These are phyloP conservation scores for Moesziomyces sp. DNA, from an alignment of 1,284 basidiomycete genomes.

Conservation along the genomic window DNA sequence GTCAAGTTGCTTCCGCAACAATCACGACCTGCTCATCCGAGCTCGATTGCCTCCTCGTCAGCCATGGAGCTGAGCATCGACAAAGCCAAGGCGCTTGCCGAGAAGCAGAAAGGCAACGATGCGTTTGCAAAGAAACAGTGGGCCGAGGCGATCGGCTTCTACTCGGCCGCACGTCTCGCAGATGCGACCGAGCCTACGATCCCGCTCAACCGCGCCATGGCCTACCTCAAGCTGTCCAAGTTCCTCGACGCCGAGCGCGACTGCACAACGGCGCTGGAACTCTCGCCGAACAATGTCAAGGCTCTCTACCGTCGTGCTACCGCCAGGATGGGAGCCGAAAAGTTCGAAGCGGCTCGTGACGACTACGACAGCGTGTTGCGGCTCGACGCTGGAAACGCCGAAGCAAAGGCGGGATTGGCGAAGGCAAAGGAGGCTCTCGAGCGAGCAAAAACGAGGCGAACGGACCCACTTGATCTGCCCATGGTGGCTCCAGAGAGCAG, in stretches of 20 bases:
- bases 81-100: conserved; percentile 19
- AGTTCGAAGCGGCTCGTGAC: conserved; percentile 6
- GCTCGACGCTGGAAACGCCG: conserved; percentile 21
- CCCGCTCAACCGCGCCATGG: conserved; percentile 42
- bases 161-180: conserved; percentile 21
- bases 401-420: conserved; percentile 21
- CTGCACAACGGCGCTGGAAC: conserved; percentile 15
- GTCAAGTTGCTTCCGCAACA: background rate
- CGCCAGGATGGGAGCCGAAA: conserved; percentile 14
- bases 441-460: background rate
- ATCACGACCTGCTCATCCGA: background rate
- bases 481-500: background rate
- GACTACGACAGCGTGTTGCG: conserved; percentile 18
- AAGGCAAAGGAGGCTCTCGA: conserved; percentile 8
- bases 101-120: conserved; percentile 32
- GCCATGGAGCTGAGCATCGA: conserved; percentile 1
- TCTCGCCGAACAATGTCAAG: conserved; percentile 38
- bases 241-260: conserved; percentile 36
- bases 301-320: conserved; percentile 32
- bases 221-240: conserved; percentile 41
- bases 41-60: background rate
- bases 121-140: conserved; percentile 27
- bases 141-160: conserved; percentile 29
- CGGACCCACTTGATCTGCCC: conserved; percentile 15
- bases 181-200: conserved; percentile 38